Conservation (phyloP, 1,139 yeast species). For the Suhomyces ambrosiae region DNA sequence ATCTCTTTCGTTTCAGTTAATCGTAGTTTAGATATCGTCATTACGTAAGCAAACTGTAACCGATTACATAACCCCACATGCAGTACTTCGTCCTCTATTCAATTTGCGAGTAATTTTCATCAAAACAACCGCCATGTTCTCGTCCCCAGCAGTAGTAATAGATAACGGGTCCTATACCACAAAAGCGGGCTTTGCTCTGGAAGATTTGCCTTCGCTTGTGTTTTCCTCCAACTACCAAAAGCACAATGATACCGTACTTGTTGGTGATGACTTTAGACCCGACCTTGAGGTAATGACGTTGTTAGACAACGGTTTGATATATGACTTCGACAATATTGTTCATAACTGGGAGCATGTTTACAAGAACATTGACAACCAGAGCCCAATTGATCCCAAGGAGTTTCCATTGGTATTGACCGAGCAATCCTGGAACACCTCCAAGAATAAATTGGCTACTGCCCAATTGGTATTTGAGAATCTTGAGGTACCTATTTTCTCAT, state of each 20-base stretch:
- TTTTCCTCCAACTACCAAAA: conserved; percentile 59
- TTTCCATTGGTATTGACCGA: conserved; percentile 69
- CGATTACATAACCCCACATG: no score
- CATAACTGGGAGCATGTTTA: conserved; percentile 64
- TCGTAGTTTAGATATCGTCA: no score
- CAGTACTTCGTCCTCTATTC: background rate
- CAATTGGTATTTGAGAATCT: conserved; percentile 68
- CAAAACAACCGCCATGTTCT: conserved; percentile 14
- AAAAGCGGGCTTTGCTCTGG: conserved; percentile 70
- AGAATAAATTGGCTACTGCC: conserved; percentile 51
- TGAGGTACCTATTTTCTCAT: conserved; percentile 65
- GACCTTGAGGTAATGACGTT: conserved; percentile 60
- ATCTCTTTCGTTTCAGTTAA: no score
- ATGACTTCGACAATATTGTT: conserved; percentile 63
- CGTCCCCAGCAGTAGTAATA: conserved; percentile 62
- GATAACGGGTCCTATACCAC: conserved; percentile 69
- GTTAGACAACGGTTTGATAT: conserved; percentile 64
- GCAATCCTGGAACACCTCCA: conserved; percentile 60
- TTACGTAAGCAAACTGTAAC: no score
- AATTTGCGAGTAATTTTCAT: no score
- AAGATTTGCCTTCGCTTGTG: conserved; percentile 61
- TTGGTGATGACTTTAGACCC: conserved; percentile 53
- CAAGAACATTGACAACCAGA: conserved; percentile 46
- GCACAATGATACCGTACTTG: conserved; percentile 31
- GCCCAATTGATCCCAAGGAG: conserved; percentile 50